phyloP scores from a whole-genome alignment of 2,329 filamentous ascomycete species.

The Emergomyces africanus region DNA sequence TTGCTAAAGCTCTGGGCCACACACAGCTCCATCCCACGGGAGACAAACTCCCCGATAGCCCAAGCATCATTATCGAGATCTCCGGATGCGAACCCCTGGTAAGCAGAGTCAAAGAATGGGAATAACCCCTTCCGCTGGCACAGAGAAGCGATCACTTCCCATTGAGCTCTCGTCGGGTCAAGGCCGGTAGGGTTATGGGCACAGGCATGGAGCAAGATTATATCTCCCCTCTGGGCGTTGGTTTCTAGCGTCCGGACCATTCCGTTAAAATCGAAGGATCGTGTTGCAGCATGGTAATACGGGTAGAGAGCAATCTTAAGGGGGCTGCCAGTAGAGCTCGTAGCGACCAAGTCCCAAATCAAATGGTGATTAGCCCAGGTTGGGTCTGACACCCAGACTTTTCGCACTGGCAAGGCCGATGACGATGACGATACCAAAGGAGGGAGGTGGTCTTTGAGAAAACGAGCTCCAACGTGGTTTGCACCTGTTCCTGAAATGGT shows the following conservation, averaged over 20 bases:
- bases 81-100: constrained; percentile 94
- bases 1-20: constrained; percentile 50
- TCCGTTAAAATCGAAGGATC: constrained; percentile 33
- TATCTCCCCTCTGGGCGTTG: constrained; percentile 63
- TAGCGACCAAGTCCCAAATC: constrained; percentile 51
- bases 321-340: constrained; percentile 61
- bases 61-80: constrained; percentile 73
- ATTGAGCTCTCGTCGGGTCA: constrained; percentile 83
- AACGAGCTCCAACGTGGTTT: constrained; percentile 80
- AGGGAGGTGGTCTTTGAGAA: constrained; percentile 77
- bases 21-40: constrained; percentile 62
- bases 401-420: constrained; percentile 29
- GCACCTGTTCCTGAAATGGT: constrained; percentile 95
- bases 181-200: constrained; percentile 97
- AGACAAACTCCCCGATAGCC: constrained; percentile 82
- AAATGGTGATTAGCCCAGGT: constrained; percentile 98
- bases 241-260: constrained; percentile 79
- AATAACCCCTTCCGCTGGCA: constrained; percentile 75
- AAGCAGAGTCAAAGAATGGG: constrained; percentile 95
- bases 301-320: constrained; percentile 69
- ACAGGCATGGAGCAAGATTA: constrained; percentile 85
- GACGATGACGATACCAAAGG: neutral
- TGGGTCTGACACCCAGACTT: constrained; percentile 81
- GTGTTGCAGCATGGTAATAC: constrained; percentile 62
- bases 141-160: constrained; percentile 71